Conservation (phyloP, 495 filamentous ascomycete species). For the Astrocystis sublimbata region DNA sequence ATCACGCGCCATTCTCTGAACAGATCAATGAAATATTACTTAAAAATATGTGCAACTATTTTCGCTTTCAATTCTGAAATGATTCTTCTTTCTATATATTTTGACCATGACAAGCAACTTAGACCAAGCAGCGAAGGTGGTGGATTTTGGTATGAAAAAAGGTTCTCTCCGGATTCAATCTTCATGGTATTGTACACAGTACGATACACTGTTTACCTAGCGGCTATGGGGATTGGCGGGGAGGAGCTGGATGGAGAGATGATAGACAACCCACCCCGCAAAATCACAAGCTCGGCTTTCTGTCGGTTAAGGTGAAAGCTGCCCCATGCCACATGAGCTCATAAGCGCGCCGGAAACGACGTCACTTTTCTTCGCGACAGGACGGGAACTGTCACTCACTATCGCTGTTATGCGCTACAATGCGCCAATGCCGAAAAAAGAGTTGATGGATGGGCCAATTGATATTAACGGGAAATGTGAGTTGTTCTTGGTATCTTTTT, state of each 20-base stretch:
- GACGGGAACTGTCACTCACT: neutral
- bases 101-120: no score
- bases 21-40: no score
- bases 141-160: no score
- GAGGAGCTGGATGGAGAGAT: neutral
- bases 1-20: no score
- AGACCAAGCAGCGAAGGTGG: no score
- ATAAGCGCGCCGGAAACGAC: constrained; percentile 18
- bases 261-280: constrained; percentile 48
- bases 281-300: constrained; percentile 56
- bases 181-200: no score
- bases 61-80: no score
- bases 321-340: constrained; percentile 8
- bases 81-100: no score
- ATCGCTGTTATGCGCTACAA: neutral
- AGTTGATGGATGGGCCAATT: neutral
- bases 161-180: no score
- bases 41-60: no score
- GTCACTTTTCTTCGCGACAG: no score
- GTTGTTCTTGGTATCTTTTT: neutral
- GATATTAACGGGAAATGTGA: neutral
- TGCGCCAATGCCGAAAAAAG: neutral
- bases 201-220: neutral
- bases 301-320: constrained; percentile 46
- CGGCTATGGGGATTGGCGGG: neutral